Percentiles rank a stretch among this genome's conserved stretches.
These are phyloP conservation scores for Podila epigama DNA, from an alignment of 192 early-diverging fungal species.

Conservation along the genomic window DNA sequence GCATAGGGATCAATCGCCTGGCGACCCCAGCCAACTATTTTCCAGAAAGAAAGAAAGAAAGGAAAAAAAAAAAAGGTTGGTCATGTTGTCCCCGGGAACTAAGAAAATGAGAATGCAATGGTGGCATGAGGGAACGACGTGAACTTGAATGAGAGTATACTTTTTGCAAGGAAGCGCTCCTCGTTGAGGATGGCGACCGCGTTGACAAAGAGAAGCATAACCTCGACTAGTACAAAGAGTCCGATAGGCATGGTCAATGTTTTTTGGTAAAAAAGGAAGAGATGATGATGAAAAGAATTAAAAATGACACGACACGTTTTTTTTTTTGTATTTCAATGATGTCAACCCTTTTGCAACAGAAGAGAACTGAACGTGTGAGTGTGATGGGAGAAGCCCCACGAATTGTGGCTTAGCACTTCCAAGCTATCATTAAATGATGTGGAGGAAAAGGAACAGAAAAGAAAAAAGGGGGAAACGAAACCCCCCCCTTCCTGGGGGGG, in stretches of 20 bases:
- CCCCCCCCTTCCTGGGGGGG: background rate
- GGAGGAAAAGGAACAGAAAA: too few species aligned
- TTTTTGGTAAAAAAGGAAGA: background rate
- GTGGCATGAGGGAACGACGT: background rate
- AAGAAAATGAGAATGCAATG: background rate
- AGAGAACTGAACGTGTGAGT: too few species aligned
- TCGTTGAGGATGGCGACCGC: slow-evolving; percentile 91
- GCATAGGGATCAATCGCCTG: slow-evolving; percentile 54
- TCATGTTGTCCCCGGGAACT: background rate
- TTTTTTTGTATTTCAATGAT: too few species aligned
- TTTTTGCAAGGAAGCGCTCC: slow-evolving; percentile 90
- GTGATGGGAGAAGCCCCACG: too few species aligned
- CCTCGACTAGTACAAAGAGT: slow-evolving; percentile 82
- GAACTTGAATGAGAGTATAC: slow-evolving; percentile 55
- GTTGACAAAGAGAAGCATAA: slow-evolving; percentile 84
- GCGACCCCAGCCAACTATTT: slow-evolving; percentile 71
- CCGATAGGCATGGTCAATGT: slow-evolving; percentile 57
- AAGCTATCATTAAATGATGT: too few species aligned
- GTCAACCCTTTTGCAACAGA: too few species aligned
- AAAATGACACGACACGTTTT: too few species aligned
- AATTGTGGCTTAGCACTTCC: too few species aligned
- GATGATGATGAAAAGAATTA: background rate
- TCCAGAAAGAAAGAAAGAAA: background rate
- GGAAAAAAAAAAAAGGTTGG: background rate
- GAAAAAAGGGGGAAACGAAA: too few species aligned